phyloP scores from a whole-genome alignment of 805 yeast species.

The Spathaspora hagerdaliae region DNA sequence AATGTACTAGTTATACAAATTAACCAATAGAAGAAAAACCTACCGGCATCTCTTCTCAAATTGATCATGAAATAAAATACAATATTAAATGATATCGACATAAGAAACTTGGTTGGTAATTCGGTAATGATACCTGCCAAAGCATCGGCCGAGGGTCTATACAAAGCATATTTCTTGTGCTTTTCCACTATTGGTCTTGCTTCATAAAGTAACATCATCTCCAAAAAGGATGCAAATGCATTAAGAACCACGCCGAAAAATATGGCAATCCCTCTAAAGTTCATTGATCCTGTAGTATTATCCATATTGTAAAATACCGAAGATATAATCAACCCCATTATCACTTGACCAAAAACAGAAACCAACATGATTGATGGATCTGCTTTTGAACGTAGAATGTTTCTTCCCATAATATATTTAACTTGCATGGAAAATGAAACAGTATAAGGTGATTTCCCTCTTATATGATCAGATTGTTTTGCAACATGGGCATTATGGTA shows the following conservation, averaged over 20 bases:
- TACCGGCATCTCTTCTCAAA: conserved; percentile 32
- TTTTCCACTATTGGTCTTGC: conserved; percentile 65
- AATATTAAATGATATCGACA: conserved; percentile 28
- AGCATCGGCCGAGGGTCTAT: conserved; percentile 73
- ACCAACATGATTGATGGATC: conserved; percentile 53
- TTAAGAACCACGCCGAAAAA: conserved; percentile 59
- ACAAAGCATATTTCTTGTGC: conserved; percentile 68
- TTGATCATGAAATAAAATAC: conserved; percentile 48
- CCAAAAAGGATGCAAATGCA: conserved; percentile 58
- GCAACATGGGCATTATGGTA: conserved; percentile 24
- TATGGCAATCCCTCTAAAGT: conserved; percentile 59
- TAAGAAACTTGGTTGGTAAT: conserved; percentile 52
- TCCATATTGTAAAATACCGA: conserved; percentile 54
- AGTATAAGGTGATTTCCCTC: conserved; percentile 33
- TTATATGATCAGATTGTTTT: conserved; percentile 37
- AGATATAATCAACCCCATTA: conserved; percentile 58
- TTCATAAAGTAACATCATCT: conserved; percentile 54
- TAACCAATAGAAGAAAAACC: conserved; percentile 36
- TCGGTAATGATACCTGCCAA: conserved; percentile 57
- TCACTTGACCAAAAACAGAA: conserved; percentile 47
- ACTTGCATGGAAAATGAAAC: conserved; percentile 49
- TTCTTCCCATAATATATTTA: conserved; percentile 49
- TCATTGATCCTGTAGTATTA: conserved; percentile 50
- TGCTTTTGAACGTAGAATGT: conserved; percentile 50
- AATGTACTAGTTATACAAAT: conserved; percentile 27